These are phyloP conservation scores for Pythium rishiriense DNA, from an alignment of 352 stramenopile genomes.

Conservation along the genomic window DNA sequence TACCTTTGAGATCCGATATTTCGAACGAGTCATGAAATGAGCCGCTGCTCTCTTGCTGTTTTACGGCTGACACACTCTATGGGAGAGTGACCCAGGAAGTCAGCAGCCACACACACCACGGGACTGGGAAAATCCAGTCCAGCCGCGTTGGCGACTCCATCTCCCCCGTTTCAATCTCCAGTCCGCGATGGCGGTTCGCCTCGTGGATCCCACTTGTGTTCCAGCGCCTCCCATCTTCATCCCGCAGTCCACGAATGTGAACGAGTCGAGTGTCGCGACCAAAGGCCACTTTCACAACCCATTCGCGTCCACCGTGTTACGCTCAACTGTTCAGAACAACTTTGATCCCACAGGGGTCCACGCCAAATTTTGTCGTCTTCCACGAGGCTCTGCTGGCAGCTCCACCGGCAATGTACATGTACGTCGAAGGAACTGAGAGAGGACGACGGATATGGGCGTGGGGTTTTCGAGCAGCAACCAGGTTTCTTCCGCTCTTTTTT, in stretches of 20 bases:
- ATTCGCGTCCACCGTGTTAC: not conserved
- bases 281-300: not conserved
- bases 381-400: not conserved
- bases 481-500: conserved; percentile 1
- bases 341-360: too few species aligned
- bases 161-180: not conserved
- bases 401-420: not conserved
- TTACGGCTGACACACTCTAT: not conserved
- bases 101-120: not conserved
- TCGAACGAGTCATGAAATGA: conserved; percentile 3
- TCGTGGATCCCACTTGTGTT: not conserved
- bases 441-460: not conserved
- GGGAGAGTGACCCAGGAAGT: not conserved
- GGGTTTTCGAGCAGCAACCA: not conserved
- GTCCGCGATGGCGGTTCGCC: not conserved
- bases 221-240: not conserved
- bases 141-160: not conserved
- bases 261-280: not conserved
- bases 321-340: not conserved
- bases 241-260: not conserved
- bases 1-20: conserved; percentile 11
- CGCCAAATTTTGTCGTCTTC: not conserved
- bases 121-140: not conserved
- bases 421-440: not conserved
- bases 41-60: too few species aligned